Evolutionary conservation across 2,329 filamentous ascomycete genomes (phyloP).

Genomic region (Fusarium poae): DNA sequence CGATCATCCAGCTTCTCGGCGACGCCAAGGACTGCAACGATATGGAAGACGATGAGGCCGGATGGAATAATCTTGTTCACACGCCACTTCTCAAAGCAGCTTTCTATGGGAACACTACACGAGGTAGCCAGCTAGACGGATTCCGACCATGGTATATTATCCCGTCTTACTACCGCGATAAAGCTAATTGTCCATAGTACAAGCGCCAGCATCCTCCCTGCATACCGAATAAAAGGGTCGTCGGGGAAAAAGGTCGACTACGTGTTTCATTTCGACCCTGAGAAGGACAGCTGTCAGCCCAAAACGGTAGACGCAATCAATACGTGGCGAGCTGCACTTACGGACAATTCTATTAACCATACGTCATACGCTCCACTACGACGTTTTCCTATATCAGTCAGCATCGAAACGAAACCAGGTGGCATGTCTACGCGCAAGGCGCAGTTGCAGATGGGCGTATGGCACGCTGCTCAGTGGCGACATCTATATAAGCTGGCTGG

Average conservation of each 20-base stretch:
- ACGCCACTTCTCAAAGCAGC: slow-evolving; percentile 1
- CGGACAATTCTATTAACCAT: slow-evolving; percentile 11
- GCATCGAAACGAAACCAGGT: slow-evolving; percentile 13
- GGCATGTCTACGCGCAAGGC: not conserved
- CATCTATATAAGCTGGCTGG: slow-evolving; percentile 1
- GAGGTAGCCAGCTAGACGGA: not conserved
- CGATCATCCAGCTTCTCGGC: not conserved
- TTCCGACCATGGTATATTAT: slow-evolving; percentile 7
- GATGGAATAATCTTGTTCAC: slow-evolving; percentile 25
- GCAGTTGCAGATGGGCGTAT: slow-evolving; percentile 8
- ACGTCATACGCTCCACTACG: not conserved
- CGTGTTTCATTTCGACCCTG: slow-evolving; percentile 1
- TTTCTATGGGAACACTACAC: not conserved
- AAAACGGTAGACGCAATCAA: not conserved
- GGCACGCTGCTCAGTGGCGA: slow-evolving; percentile 21
- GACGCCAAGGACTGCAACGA: not conserved
- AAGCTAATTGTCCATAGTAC: slow-evolving; percentile 2
- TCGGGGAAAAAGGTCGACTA: slow-evolving; percentile 8
- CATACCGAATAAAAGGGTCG: slow-evolving; percentile 4
- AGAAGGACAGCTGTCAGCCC: not conserved
- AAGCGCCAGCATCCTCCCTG: slow-evolving; percentile 7
- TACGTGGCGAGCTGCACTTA: not conserved
- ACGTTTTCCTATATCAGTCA: slow-evolving; percentile 1
- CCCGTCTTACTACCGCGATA: not conserved
- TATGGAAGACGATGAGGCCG: slow-evolving; percentile 8